Evolutionary conservation across 768 basidiomycete genomes (phyloP), one percentile per base, ranked within the genome.

Genomic region (Lepiota brunneoincarnata): DNA sequence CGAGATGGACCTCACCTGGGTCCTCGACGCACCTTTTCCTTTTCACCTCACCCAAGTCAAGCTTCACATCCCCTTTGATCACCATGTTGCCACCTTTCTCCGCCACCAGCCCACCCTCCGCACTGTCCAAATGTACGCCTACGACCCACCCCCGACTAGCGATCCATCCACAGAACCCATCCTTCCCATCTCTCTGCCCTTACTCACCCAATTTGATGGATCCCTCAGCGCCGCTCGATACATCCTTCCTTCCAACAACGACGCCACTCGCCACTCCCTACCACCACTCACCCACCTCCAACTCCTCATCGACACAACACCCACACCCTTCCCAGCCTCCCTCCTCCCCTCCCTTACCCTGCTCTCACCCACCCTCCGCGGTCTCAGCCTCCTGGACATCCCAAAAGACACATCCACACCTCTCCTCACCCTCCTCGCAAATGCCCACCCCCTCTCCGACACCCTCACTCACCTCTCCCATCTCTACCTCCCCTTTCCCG

Each of bases 41-140:
- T 83, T 83, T 67, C 75, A 75, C 50, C 74, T 84, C 20, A 67
- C 63, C 42, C 80, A 84, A 41, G 73, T 76, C 3, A 73, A 69
- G 21, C 62, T 84, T n/a, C 69, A 71, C 41, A 71, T 83, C 45
- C 58, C 66, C 5, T 85, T 82, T 81, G 79, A 82, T 58, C 40
- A 55, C 0, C 62, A 74, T 43, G 50, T 79, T 7, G 72, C 75
- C 49, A 66, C 68, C 14, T 86, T 86, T 64, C 67, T 85, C 24
- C 67, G 75, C 51, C 64, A 63, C 46, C 82, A 84, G 61, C 64
- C 61, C 11, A 67, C 72, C 26, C 68, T 86, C 35, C 70, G 63
- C 47, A 58, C 53, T 9, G 66, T 84, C 40, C 71, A 74, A 41
- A 56, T 68, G 4, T 58, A 64, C 38, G 69, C 71, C 6, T 38